Evolutionary conservation across 768 basidiomycete species (phyloP), one percentile per base, ranked within the genome.

Genomic region (Collybia sp.): DNA sequence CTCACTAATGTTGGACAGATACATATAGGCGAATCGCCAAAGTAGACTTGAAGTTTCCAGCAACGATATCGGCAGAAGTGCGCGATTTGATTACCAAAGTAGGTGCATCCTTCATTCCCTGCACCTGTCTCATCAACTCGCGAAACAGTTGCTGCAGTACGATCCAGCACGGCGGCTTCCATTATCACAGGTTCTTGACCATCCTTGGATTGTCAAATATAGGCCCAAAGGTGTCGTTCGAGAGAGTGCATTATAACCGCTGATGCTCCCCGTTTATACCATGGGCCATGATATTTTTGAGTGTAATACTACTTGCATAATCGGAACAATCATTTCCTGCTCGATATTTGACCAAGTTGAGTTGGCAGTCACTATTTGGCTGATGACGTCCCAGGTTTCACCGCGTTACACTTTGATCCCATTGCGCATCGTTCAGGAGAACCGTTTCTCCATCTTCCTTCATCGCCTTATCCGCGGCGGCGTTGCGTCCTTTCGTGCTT

Each of bases 1-100:
- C 6, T 25, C 38, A 30, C 5, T 46, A 5, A 31, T 17, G 32
- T 20, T 43, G 25, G 17, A 18, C 37, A 88, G 94, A 90, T 34
- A 97, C 95, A 0, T 95, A 96, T 63, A 80, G 83, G 44, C 81
- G 93, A 8, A 98, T 98, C 49, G 81, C 86, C 17, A 82, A 75
- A 50, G 90, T 94, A n/a, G 88, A 96, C 58, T 76, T 95, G 44
- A 70, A 65, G 33, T 80, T 88, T 49, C 85, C 85, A 1, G 54
- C 70, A 1, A 60, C 64, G 9, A 70, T 88, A 41, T 83, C 82
- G 0, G 58, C 75, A 12, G 85, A 87, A 48, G 85, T 80, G 1
- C 77, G 72, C 47, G 84, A 88, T 53, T 65, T 90, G 12, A 81
- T 90, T 52, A 64, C 66, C 11, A 72, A 67, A 54, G 87, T 84